phyloP scores from a whole-genome alignment of 352 stramenopile genomes.

The Phytophthora nicotianae region DNA sequence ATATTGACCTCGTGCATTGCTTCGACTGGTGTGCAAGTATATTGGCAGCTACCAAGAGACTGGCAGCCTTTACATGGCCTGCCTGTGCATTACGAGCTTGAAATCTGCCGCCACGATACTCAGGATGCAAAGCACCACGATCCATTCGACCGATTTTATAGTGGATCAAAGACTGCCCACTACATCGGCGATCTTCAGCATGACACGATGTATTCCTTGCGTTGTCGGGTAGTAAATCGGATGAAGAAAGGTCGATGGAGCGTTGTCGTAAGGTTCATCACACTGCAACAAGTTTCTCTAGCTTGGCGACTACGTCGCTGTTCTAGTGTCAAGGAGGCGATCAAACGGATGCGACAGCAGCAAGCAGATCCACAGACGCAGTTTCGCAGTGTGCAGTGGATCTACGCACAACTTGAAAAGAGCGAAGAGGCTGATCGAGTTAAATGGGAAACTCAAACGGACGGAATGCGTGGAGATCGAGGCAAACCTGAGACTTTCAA shows the following conservation, averaged over 20 bases:
- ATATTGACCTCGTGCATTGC: slow-evolving; percentile 56
- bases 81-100: slow-evolving; percentile 56
- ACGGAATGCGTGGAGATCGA: slow-evolving; percentile 12
- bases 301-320: slow-evolving; percentile 64
- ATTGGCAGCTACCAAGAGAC: slow-evolving; percentile 60
- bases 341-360: slow-evolving; percentile 44
- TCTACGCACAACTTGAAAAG: slow-evolving; percentile 50
- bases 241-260: slow-evolving; percentile 68
- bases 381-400: slow-evolving; percentile 57
- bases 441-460: slow-evolving; percentile 28
- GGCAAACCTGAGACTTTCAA: slow-evolving; percentile 12
- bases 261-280: slow-evolving; percentile 50
- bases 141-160: slow-evolving; percentile 52
- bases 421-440: slow-evolving; percentile 23
- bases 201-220: slow-evolving; percentile 55
- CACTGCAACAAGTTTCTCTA: slow-evolving; percentile 53
- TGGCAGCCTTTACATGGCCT: slow-evolving; percentile 49
- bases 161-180: slow-evolving; percentile 33
- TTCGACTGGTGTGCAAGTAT: slow-evolving; percentile 50
- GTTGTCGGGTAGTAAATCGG: slow-evolving; percentile 50
- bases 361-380: slow-evolving; percentile 30
- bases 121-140: slow-evolving; percentile 22
- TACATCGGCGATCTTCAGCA: slow-evolving; percentile 40
- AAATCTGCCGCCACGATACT: slow-evolving; percentile 45
- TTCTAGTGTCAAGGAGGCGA: slow-evolving; percentile 47